Evolutionary conservation across 1,284 basidiomycete species (phyloP).

Genomic region (Pholiota adiposa): DNA sequence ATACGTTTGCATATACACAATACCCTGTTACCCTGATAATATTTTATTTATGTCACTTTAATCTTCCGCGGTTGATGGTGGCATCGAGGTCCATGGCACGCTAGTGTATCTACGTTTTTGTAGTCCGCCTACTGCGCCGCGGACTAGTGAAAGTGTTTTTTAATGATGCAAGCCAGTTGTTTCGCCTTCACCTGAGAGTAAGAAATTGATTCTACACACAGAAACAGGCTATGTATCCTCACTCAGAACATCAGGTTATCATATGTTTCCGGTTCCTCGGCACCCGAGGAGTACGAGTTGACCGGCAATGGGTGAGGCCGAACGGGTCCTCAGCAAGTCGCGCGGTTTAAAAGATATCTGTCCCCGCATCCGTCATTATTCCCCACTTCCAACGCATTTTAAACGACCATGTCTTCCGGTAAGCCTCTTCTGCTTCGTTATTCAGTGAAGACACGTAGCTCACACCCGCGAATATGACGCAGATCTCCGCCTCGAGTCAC

Average conservation of each 20-base stretch:
- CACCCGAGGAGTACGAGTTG: slow-evolving; percentile 17
- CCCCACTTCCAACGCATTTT: background rate
- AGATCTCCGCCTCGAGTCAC: slow-evolving; percentile 63
- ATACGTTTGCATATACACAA: slow-evolving; percentile 2
- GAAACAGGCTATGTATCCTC: too few relatives aligned
- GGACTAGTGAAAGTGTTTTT: too few relatives aligned
- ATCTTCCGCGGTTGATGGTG: background rate
- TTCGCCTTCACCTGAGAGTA: too few relatives aligned
- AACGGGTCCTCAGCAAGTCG: background rate
- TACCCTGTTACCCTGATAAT: background rate
- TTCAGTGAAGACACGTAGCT: background rate
- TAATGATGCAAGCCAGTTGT: too few relatives aligned
- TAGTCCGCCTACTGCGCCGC: too few relatives aligned
- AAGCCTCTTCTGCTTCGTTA: background rate
- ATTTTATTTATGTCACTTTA: background rate
- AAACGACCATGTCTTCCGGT: slow-evolving; percentile 11
- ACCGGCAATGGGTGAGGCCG: slow-evolving; percentile 9
- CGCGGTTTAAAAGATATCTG: slow-evolving; percentile 7
- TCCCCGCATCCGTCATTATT: background rate
- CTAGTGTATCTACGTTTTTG: too few relatives aligned
- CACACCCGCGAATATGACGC: background rate
- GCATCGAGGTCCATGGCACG: background rate
- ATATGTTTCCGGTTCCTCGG: slow-evolving; percentile 20
- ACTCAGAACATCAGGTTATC: too few relatives aligned
- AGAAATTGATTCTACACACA: too few relatives aligned